Base-by-base conservation (phyloP, 306 rosid species). In the Biancaea sappan region DNA sequence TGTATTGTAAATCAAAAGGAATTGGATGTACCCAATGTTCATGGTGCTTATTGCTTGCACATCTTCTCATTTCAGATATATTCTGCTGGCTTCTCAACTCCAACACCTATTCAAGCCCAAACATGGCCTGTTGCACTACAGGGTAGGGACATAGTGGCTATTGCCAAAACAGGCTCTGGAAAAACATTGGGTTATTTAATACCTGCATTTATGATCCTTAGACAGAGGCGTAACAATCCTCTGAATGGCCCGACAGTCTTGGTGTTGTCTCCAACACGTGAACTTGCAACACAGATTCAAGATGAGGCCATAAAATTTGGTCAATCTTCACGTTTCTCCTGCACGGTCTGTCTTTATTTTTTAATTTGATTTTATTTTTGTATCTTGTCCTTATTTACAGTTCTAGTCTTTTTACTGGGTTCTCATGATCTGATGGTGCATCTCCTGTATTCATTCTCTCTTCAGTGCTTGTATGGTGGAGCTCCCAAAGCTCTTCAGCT, bases 101-200 rank as follows among this genome's bases (percentile, higher is more conserved):
- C 99, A 59, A 94, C 99, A 18, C 99, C 99, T 62, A 94, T 94
- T 77, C 99, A 94, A 81, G 99, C 99, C 73, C 99, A 94, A 80
- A 94, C 99, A 43, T 94, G 99, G 99, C 98, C 99, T 8, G 90
- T 94, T 86, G 92, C 99, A 57, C 85, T 94, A 51, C 96, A 94
- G 82, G 89, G 96, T 77, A 82, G 96, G 84, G 99, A 94, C 87
- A 92, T 94, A 80, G 97, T 94, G 43, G 99, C 99, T 48, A 88
- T 94, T 83, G 99, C 99, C 19, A 94, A 94, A 79, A 94, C 99
- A 9, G 99, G 99, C 67, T 94, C 99, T 16, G 99, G 99, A 21
- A 94, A 94, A 82, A 94, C 99, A 66, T 80, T 94, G 86, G 99
- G 99, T 48, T 94, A 94, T 82, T 59, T 94, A 81, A 84, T 94